Percentiles rank a stretch among this genome's conserved stretches.
phyloP scores from a whole-genome alignment of 495 filamentous ascomycete genomes.

The Penicillium canescens region DNA sequence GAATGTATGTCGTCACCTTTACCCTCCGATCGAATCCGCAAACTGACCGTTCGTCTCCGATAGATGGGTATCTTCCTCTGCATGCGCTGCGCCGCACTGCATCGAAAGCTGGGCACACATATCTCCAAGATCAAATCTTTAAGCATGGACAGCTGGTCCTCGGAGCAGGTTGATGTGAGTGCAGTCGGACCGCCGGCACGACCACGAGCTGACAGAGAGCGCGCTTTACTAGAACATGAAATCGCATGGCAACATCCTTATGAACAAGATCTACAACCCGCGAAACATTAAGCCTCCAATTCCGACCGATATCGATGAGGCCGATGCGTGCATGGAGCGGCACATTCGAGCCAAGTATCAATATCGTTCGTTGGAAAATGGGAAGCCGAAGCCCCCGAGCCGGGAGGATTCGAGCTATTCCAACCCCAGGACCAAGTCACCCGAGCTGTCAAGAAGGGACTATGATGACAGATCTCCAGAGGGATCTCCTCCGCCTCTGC shows the following conservation, averaged over 20 bases:
- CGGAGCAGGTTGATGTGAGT: slow-evolving; percentile 91
- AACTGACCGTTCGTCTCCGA: slow-evolving; percentile 26
- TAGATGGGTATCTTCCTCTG: slow-evolving; percentile 95
- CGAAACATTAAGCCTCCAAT: slow-evolving; percentile 75
- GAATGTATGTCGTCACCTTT: slow-evolving; percentile 67
- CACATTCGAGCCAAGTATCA: slow-evolving; percentile 95
- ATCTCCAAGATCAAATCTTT: slow-evolving; percentile 98
- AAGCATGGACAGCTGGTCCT: slow-evolving; percentile 95
- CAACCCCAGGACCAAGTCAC: slow-evolving; percentile 20
- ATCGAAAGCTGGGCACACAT: slow-evolving; percentile 96
- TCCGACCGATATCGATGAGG: slow-evolving; percentile 86
- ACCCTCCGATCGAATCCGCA: slow-evolving; percentile 1
- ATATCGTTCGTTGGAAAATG: slow-evolving; percentile 56
- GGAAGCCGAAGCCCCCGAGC: slow-evolving; percentile 48
- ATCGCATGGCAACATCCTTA: slow-evolving; percentile 78
- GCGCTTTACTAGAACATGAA: slow-evolving; percentile 73
- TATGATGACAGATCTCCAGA: slow-evolving; percentile 32
- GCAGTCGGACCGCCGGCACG: neutral
- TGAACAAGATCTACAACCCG: slow-evolving; percentile 88
- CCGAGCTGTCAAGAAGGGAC: slow-evolving; percentile 7
- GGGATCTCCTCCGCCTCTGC: slow-evolving; percentile 73
- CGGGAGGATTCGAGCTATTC: slow-evolving; percentile 40
- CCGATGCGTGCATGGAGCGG: slow-evolving; percentile 87
- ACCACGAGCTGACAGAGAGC: slow-evolving; percentile 16
- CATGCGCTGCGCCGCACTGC: slow-evolving; percentile 93